Evolutionary conservation across 1,284 basidiomycete genomes (phyloP).

Genomic region (Lignosus rhinocerotis): DNA sequence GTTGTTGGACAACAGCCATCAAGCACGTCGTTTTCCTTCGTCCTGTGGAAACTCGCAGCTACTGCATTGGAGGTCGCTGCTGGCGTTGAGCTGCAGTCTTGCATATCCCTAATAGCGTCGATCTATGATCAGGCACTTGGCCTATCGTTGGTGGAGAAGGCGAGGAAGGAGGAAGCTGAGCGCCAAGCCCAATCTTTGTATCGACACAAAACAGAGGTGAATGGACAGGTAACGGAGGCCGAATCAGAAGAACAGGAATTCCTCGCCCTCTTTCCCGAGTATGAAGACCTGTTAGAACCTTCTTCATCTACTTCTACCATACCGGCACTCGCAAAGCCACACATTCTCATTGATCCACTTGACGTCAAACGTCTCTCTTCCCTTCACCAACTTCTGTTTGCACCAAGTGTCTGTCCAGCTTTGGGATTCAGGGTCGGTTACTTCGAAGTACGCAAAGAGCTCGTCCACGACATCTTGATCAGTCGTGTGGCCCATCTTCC

Average conservation of each 20-base stretch:
- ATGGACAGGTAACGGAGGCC: slow-evolving; percentile 67
- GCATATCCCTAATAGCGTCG: slow-evolving; percentile 41
- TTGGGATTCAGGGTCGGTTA: background rate
- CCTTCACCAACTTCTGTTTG: slow-evolving; percentile 41
- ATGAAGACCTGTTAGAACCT: slow-evolving; percentile 59
- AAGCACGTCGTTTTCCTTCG: slow-evolving; percentile 29
- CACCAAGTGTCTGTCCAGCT: background rate
- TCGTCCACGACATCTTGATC: slow-evolving; percentile 34
- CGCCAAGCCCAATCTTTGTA: slow-evolving; percentile 80
- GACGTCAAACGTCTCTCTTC: slow-evolving; percentile 33
- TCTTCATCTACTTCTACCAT: background rate
- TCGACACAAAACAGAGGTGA: slow-evolving; percentile 62
- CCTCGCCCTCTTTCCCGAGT: slow-evolving; percentile 80
- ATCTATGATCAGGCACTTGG: slow-evolving; percentile 75
- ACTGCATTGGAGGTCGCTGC: slow-evolving; percentile 45
- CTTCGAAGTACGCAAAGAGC: slow-evolving; percentile 12
- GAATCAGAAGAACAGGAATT: slow-evolving; percentile 85
- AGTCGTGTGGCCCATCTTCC: slow-evolving; percentile 31
- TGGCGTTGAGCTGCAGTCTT: slow-evolving; percentile 34
- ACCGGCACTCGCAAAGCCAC: background rate
- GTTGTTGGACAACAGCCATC: slow-evolving; percentile 3
- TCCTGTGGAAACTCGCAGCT: slow-evolving; percentile 57
- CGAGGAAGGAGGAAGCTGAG: slow-evolving; percentile 65
- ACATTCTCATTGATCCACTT: slow-evolving; percentile 10
- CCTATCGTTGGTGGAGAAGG: slow-evolving; percentile 84